phyloP scores from a whole-genome alignment of 2,329 filamentous ascomycete genomes.

The Aspergillus sp. region DNA sequence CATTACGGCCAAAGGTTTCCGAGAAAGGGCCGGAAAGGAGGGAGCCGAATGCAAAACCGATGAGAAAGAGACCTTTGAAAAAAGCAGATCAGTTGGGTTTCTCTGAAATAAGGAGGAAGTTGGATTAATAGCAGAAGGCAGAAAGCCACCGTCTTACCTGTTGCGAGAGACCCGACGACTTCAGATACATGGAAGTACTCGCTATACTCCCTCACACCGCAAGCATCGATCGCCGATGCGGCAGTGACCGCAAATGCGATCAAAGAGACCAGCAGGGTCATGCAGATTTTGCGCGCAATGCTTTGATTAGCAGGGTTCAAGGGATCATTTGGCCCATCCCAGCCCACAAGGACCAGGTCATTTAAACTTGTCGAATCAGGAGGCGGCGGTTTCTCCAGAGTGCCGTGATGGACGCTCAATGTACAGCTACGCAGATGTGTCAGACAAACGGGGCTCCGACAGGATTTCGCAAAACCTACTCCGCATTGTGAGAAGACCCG shows the following conservation, averaged over 20 bases:
- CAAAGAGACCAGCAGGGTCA: constrained; percentile 44
- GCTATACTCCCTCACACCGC: constrained; percentile 46
- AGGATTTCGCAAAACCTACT: background rate
- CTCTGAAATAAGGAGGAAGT: background rate
- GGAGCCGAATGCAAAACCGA: constrained; percentile 50
- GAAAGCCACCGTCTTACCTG: constrained; percentile 23
- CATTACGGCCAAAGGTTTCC: constrained; percentile 50
- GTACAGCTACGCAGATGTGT: background rate
- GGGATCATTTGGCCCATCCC: constrained; percentile 36
- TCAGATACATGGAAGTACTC: constrained; percentile 49
- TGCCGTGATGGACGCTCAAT: background rate
- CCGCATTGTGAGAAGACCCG: background rate
- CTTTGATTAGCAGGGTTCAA: constrained; percentile 41
- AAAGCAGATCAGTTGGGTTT: background rate
- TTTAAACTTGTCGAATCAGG: background rate
- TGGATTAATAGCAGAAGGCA: no score
- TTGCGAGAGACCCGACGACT: constrained; percentile 53
- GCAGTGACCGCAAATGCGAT: constrained; percentile 54
- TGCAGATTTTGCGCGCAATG: constrained; percentile 31
- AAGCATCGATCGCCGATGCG: constrained; percentile 55
- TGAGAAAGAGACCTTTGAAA: constrained; percentile 23
- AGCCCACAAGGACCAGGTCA: constrained; percentile 37
- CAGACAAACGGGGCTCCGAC: background rate
- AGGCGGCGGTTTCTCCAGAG: background rate
- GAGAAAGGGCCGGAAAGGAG: constrained; percentile 51